Conservation (phyloP, 2,329 filamentous ascomycete species). For the Zymoseptoria crescenta region DNA sequence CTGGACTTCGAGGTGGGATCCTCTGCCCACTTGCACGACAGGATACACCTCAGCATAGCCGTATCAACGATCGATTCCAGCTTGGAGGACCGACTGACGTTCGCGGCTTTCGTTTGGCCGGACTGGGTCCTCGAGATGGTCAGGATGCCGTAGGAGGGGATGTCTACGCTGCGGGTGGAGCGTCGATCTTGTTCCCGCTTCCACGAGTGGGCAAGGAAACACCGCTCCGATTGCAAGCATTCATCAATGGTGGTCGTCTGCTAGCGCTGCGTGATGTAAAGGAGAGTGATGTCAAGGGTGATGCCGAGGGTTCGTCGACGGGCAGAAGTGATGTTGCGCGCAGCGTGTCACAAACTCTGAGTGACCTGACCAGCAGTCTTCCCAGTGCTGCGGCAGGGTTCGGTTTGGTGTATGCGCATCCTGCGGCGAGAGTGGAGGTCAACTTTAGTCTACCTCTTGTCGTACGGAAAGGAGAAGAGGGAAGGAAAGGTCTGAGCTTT, state of each 20-base stretch:
- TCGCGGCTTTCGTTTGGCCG: conserved; percentile 82
- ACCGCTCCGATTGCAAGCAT: conserved; percentile 78
- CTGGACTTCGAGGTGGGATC: conserved; percentile 70
- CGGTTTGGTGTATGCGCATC: conserved; percentile 90
- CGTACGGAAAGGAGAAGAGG: conserved; percentile 72
- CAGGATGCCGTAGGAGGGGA: conserved; percentile 83
- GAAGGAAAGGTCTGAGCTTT: conserved; percentile 83
- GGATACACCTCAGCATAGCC: conserved; percentile 56
- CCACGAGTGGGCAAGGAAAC: conserved; percentile 75
- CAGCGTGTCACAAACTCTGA: conserved; percentile 55
- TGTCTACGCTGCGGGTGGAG: conserved; percentile 79
- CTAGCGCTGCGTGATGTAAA: conserved; percentile 58
- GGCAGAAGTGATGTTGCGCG: conserved; percentile 44
- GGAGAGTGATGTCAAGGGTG: conserved; percentile 24
- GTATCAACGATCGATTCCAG: conserved; percentile 89
- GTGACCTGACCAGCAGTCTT: conserved; percentile 63
- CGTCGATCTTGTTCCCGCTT: conserved; percentile 77
- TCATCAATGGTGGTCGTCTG: conserved; percentile 81
- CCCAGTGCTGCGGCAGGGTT: conserved; percentile 82
- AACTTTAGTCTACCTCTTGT: conserved; percentile 89
- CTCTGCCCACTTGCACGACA: conserved; percentile 67
- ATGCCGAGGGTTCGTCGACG: conserved; percentile 39
- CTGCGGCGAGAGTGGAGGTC: conserved; percentile 85
- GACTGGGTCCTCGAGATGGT: conserved; percentile 81
- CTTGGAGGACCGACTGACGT: conserved; percentile 93